Base-by-base conservation (phyloP, 2,329 filamentous ascomycete genomes). In the Fusarium continuum region DNA sequence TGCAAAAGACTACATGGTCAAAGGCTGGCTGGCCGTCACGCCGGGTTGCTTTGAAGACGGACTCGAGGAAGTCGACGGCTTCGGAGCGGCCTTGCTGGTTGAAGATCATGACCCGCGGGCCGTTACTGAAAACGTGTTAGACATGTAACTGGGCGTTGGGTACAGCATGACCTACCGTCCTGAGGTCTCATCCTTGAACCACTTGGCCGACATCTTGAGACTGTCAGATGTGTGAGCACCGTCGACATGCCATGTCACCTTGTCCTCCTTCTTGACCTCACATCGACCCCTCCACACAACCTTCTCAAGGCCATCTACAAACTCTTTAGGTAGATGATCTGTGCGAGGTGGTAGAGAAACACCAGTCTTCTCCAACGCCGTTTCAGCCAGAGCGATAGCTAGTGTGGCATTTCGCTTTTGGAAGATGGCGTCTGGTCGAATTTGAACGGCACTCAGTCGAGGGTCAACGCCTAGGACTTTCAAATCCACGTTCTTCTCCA, bases 221-320 rank as follows among this genome's bases (percentile, higher is more conserved):
- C 93, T 97, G 73, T 98, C 94, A 4, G 90, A 82, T 0, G 94
- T 99, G 76, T 99, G 95, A 3, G 93, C 95, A 8, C 95, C 93
- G 72, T 99, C 95, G 17, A 99, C 85, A 72, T 93, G 90, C 93
- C 94, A 99, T 14, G 82, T 83, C 6, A 96, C 79, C 3, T 72
- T 71, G 4, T 79, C 80, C 59, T 87, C 84, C 4, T 76, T 66
- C 68, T 83, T 86, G 34, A 83, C 78, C 65, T 89, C 86, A 72
- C 93, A 97, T 39, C 95, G 85, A 5, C 94, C 95, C 34, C 92
- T 85, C 79, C 93, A 91, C 4, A 87, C 85, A 3, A 92, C 90
- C 67, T 86, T 78, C 72, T 94, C 88, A 2, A 99, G 79, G 0
- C 93, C 95, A 13, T 84, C 80, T 20, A 87, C 78, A 71, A 97